A percentile compares a stretch with the other conserved stretches of the same genome.
These are phyloP conservation scores for Clarireedia hainanense DNA, from an alignment of 2,329 filamentous ascomycete species.

Conservation along the genomic window DNA sequence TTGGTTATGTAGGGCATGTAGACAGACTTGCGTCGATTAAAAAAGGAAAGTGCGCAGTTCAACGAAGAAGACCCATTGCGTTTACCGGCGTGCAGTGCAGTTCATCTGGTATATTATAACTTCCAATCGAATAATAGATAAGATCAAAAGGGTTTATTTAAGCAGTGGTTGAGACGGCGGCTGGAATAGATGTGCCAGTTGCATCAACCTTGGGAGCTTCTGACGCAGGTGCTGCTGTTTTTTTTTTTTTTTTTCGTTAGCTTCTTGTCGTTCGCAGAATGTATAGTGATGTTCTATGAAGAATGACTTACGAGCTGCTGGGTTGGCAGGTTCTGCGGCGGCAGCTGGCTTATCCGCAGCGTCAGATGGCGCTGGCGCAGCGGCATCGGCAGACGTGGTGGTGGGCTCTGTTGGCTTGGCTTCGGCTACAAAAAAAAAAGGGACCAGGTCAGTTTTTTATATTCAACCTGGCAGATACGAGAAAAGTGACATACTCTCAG, in stretches of 20 bases:
- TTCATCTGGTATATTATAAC: too few species aligned
- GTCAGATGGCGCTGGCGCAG: too few species aligned
- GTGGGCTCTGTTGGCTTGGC: constrained; percentile 3
- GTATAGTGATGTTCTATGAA: not conserved
- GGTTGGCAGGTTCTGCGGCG: constrained; percentile 14
- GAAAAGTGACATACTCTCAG: not conserved
- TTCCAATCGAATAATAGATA: too few species aligned
- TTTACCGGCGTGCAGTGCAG: too few species aligned
- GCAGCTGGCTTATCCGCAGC: too few species aligned
- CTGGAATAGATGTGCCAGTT: constrained; percentile 8
- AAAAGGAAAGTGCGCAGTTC: too few species aligned
- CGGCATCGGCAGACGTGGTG: too few species aligned
- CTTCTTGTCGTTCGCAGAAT: too few species aligned
- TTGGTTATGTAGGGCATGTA: too few species aligned
- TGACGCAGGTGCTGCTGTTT: constrained; percentile 1
- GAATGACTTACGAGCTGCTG: constrained; percentile 9
- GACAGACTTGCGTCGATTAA: too few species aligned
- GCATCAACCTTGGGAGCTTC: constrained; percentile 16
- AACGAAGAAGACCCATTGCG: too few species aligned
- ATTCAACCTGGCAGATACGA: not conserved
- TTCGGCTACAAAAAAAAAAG: constrained; percentile 9
- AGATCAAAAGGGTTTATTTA: not conserved
- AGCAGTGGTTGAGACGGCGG: constrained; percentile 5
- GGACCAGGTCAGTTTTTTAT: constrained; percentile 8
- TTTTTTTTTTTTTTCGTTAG: too few species aligned